Conservation (phyloP, 1,284 basidiomycete species). For the Meira miltonrushii region DNA sequence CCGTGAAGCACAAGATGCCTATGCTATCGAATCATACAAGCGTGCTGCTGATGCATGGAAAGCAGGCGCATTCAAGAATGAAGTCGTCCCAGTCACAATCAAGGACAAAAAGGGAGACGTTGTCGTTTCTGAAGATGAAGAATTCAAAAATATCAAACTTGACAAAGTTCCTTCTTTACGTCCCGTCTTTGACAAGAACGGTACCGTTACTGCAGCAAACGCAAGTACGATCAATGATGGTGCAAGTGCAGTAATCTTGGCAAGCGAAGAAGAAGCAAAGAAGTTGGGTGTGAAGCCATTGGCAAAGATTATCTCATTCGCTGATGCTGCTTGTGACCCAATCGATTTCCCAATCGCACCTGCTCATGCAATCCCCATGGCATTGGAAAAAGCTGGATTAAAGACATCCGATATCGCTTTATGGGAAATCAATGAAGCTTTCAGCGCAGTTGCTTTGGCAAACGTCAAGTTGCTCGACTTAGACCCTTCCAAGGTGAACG, state of each 20-base stretch:
- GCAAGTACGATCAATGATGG: slow-evolving; percentile 56
- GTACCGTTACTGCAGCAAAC: slow-evolving; percentile 56
- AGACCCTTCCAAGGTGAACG: slow-evolving; percentile 82
- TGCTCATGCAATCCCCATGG: slow-evolving; percentile 80
- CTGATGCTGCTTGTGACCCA: slow-evolving; percentile 92
- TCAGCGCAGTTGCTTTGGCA: slow-evolving; percentile 52
- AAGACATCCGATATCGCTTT: slow-evolving; percentile 77
- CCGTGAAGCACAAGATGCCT: slow-evolving; percentile 5
- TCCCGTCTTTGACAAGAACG: slow-evolving; percentile 55
- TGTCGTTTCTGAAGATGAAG: slow-evolving; percentile 85
- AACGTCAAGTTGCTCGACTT: slow-evolving; percentile 52
- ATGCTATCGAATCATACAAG: slow-evolving; percentile 80
- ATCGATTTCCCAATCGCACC: slow-evolving; percentile 97
- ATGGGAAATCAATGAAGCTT: slow-evolving; percentile 84
- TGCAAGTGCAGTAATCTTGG: slow-evolving; percentile 54
- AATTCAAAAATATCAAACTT: slow-evolving; percentile 66
- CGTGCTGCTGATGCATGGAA: slow-evolving; percentile 88
- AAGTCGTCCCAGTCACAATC: slow-evolving; percentile 74
- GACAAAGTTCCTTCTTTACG: slow-evolving; percentile 54
- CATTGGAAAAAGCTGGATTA: slow-evolving; percentile 80
- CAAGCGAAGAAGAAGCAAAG: slow-evolving; percentile 42
- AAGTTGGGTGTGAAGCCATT: slow-evolving; percentile 53
- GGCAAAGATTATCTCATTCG: slow-evolving; percentile 63
- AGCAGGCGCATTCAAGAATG: slow-evolving; percentile 73
- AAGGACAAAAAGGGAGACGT: slow-evolving; percentile 82